phyloP scores from a whole-genome alignment of 225 moss, liverwort and hornwort genomes.

The Pseudisothecium myosuroides region DNA sequence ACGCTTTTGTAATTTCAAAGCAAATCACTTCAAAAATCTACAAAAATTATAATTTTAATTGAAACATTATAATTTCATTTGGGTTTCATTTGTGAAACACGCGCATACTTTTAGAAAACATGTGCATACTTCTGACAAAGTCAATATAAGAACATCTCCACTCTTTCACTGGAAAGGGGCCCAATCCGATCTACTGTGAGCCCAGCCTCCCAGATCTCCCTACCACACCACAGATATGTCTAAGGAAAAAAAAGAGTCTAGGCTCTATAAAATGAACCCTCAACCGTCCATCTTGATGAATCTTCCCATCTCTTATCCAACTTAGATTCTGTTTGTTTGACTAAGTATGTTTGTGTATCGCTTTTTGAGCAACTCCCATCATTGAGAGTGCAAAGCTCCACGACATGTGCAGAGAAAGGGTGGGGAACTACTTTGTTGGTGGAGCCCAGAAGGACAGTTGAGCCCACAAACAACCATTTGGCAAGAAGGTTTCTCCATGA shows the following conservation, averaged over 20 bases:
- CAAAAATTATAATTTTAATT: too few species aligned
- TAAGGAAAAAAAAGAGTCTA: rapidly evolving
- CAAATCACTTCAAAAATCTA: too few species aligned
- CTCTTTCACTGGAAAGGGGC: neutral
- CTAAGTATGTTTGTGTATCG: neutral
- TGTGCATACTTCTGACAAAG: too few species aligned
- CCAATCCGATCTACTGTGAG: rapidly evolving
- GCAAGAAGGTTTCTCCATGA: too few species aligned
- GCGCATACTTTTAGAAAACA: too few species aligned
- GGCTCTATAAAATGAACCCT: neutral
- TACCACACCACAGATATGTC: rapidly evolving
- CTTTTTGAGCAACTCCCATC: neutral
- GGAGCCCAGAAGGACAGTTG: neutral
- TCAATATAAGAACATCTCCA: neutral
- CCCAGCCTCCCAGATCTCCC: neutral
- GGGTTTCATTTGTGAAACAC: too few species aligned
- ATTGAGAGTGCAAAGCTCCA: neutral
- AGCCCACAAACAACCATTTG: neutral
- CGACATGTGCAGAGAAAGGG: neutral
- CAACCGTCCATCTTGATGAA: rapidly evolving
- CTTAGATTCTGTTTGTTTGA: neutral
- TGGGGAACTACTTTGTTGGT: neutral
- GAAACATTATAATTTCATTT: too few species aligned
- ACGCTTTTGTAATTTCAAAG: too few species aligned
- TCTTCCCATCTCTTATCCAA: rapidly evolving